Evolutionary conservation across 2,329 filamentous ascomycete genomes (phyloP), one percentile per base, ranked within the genome.

Genomic region (Sporothrix euskadiensis): DNA sequence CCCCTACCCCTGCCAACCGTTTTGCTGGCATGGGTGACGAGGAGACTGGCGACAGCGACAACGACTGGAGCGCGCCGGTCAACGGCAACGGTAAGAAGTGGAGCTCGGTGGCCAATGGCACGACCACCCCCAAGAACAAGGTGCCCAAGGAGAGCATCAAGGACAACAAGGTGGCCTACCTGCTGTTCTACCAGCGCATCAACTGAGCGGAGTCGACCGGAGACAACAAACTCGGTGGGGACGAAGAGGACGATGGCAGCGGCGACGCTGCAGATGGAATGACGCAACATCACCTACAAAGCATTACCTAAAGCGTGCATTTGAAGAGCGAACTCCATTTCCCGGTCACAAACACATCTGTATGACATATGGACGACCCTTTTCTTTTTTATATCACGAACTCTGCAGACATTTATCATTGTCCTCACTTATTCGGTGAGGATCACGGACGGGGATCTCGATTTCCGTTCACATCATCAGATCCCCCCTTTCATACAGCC

Each of bases 111-210:
- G 87, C 87, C 72, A 96, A 94, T 78, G 92, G 91, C 54, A 85
- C 84, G 32, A 49, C 73, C n/a, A 61, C 75, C n/a, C 86, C 86
- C 61, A 86, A 88, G 84, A 76, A 85, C 79, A 86, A 88, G 83
- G 82, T 89, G 81, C 75, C 84, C 80, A 86, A 89, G 81, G 89
- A 90, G 78, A 88, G 83, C 77, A 88, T 92, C 80, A 94, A 93
- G 82, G 95, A 98, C 81, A 97, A 95, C 86, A 97, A 97, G 86
- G 95, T 98, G 74, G 96, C 96, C 4, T 99, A 99, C 83, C 89
- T 99, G 77, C 84, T 99, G 79, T 97, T 99, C 83, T 99, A 99
- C 82, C 92, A 98, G 84, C 90, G 89, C 78, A 88, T 96, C 75
- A 88, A 77, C 73, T 72, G 44, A 68, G 47, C 22, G 10, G 39